These are phyloP conservation scores for Colletotrichum tamarilloi DNA, from an alignment of 2,329 filamentous ascomycete species.

Conservation along the genomic window DNA sequence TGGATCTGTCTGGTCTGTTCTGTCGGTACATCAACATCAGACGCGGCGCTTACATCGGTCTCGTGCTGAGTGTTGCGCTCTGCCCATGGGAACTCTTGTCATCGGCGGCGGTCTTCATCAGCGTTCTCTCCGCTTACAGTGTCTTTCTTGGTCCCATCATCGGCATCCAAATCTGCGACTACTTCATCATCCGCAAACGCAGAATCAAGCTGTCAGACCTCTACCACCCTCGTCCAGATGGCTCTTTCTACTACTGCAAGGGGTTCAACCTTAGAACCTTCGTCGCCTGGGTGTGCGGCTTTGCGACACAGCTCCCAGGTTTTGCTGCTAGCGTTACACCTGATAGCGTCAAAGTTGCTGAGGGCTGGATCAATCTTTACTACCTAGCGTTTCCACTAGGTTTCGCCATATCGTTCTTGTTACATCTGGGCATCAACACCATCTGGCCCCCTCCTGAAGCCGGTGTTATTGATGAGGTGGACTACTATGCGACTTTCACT, in stretches of 20 bases:
- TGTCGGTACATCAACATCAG: conserved; percentile 67
- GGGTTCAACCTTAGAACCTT: conserved; percentile 50
- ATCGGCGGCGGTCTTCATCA: conserved; percentile 48
- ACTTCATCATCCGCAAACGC: conserved; percentile 44
- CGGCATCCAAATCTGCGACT: conserved; percentile 51
- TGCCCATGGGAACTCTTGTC: conserved; percentile 64
- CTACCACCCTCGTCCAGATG: conserved; percentile 47
- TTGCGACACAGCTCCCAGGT: conserved; percentile 35
- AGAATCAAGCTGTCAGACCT: conserved; percentile 51
- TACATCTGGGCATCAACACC: conserved; percentile 25
- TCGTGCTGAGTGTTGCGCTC: conserved; percentile 55
- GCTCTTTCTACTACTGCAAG: conserved; percentile 53
- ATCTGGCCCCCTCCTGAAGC: conserved; percentile 27
- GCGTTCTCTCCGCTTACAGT: conserved; percentile 49
- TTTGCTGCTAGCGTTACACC: conserved; percentile 31
- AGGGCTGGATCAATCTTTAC: conserved; percentile 23
- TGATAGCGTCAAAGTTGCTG: not conserved
- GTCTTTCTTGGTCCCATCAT: conserved; percentile 52
- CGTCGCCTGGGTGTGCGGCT: conserved; percentile 53
- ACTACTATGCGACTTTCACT: conserved; percentile 32
- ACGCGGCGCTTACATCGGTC: conserved; percentile 61
- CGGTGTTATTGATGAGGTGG: conserved; percentile 4
- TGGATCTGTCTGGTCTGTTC: conserved; percentile 65
- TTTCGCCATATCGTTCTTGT: conserved; percentile 26
- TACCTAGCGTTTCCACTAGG: conserved; percentile 31